Percentiles rank a stretch among this genome's conserved stretches.
These are phyloP conservation scores for Scytalidium lignicola DNA, from an alignment of 2,329 filamentous ascomycete genomes.

Conservation along the genomic window DNA sequence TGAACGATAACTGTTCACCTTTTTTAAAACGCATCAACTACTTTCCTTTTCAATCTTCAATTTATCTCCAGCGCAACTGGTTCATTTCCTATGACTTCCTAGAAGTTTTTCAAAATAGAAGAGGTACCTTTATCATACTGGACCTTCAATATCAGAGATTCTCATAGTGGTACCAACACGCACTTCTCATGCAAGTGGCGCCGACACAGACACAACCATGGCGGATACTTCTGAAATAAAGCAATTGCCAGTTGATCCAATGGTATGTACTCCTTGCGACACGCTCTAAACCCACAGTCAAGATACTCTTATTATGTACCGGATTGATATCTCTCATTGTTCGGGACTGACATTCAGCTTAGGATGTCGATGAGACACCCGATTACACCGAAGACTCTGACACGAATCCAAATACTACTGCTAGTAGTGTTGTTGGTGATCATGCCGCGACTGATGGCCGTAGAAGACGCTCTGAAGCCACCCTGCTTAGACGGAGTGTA, in stretches of 20 bases:
- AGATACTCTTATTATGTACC: not conserved
- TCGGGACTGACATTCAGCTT: conserved; percentile 19
- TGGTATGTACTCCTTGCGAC: conserved; percentile 22
- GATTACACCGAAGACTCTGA: conserved; percentile 64
- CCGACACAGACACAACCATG: conserved; percentile 51
- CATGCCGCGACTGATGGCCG: conserved; percentile 63
- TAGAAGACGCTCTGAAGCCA: conserved; percentile 79
- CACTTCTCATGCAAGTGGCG: conserved; percentile 46
- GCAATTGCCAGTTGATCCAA: conserved; percentile 26
- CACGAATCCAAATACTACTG: conserved; percentile 63
- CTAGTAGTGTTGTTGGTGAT: conserved; percentile 83
- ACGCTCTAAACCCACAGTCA: not conserved
- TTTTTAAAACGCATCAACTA: not conserved
- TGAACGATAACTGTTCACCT: not conserved
- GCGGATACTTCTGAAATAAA: conserved; percentile 45
- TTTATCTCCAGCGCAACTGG: not conserved
- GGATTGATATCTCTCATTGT: conserved; percentile 1
- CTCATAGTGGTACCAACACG: conserved; percentile 50
- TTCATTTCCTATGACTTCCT: not conserved
- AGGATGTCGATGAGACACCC: conserved; percentile 60
- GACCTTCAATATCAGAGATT: conserved; percentile 20
- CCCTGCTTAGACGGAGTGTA: conserved; percentile 84
- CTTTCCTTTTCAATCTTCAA: not conserved
- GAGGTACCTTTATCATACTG: not conserved
- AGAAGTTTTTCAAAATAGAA: not conserved